Evolutionary conservation across 2,329 filamentous ascomycete species (phyloP).

Genomic region (Orbilia quercus): DNA sequence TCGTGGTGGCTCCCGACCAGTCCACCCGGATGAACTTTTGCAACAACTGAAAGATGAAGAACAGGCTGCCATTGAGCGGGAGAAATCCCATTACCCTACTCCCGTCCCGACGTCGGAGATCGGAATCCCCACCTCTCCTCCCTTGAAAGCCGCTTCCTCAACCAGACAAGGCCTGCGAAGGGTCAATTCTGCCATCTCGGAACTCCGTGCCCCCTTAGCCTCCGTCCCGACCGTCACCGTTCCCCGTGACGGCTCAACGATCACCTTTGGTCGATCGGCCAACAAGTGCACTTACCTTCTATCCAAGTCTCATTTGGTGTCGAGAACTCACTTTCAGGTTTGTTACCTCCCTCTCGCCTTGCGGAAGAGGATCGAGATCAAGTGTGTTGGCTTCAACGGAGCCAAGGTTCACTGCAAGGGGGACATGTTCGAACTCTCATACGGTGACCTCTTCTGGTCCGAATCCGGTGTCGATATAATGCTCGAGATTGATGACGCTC

Average conservation of each 20-base stretch:
- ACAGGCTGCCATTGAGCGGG: conserved; percentile 11
- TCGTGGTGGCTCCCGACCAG: conserved; percentile 73
- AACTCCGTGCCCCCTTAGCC: conserved; percentile 80
- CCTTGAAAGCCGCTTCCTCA: conserved; percentile 69
- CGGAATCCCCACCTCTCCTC: conserved; percentile 87
- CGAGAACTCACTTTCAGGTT: conserved; percentile 90
- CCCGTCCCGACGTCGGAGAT: conserved; percentile 94
- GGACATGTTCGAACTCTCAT: conserved; percentile 83
- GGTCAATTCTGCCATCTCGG: conserved; percentile 74
- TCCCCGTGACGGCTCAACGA: conserved; percentile 79
- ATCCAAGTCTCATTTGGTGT: conserved; percentile 90
- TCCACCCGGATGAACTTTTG: conserved; percentile 71
- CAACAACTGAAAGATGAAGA: conserved; percentile 60
- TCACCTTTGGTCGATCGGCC: conserved; percentile 91
- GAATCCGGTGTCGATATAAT: conserved; percentile 91
- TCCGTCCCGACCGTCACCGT: conserved; percentile 85
- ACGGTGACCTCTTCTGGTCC: conserved; percentile 89
- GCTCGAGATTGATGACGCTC: conserved; percentile 91
- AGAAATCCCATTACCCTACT: conserved; percentile 78
- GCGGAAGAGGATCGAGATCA: conserved; percentile 82
- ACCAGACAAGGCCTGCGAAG: conserved; percentile 70
- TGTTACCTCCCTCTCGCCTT: conserved; percentile 78
- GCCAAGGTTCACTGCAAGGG: conserved; percentile 92
- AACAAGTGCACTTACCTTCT: conserved; percentile 96
- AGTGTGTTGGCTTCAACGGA: conserved; percentile 96